Conservation (phyloP, 768 basidiomycete species). For the Lactarius hengduanensis region DNA sequence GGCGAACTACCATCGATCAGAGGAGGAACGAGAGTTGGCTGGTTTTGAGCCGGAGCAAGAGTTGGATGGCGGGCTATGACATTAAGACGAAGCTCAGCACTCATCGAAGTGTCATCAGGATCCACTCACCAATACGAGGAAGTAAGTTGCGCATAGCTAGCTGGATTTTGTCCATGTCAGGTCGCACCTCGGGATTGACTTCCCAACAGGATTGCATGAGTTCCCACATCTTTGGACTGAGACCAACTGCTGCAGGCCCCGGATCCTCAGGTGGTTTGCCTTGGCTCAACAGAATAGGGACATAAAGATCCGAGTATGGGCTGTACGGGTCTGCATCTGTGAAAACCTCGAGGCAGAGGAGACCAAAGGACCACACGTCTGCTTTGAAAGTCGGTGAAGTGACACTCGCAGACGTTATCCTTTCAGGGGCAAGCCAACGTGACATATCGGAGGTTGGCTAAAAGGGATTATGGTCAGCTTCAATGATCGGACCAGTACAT, state of each 20-base stretch:
- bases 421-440: slow-evolving; percentile 25
- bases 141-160: background rate
- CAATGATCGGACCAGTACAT: background rate
- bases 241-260: slow-evolving; percentile 4
- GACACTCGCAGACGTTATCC: background rate
- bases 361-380: slow-evolving; percentile 25
- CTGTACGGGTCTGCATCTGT: slow-evolving; percentile 20
- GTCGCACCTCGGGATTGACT: background rate
- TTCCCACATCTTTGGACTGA: slow-evolving; percentile 22
- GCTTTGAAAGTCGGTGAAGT: slow-evolving; percentile 7
- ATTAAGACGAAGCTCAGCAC: background rate
- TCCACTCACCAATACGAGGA: slow-evolving; percentile 7
- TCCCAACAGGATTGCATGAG: slow-evolving; percentile 23
- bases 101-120: background rate
- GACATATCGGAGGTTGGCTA: slow-evolving; percentile 32
- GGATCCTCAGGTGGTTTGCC: slow-evolving; percentile 13
- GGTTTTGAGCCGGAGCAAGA: background rate
- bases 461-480: slow-evolving; percentile 11
- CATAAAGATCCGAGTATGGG: background rate
- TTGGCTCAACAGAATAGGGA: slow-evolving; percentile 6
- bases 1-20: background rate
- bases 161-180: slow-evolving; percentile 10
- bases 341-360: slow-evolving; percentile 20
- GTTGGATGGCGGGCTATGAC: slow-evolving; percentile 2
- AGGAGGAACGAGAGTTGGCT: background rate